phyloP scores from a whole-genome alignment of 2,329 filamentous ascomycete genomes.

The Phoma sp. region DNA sequence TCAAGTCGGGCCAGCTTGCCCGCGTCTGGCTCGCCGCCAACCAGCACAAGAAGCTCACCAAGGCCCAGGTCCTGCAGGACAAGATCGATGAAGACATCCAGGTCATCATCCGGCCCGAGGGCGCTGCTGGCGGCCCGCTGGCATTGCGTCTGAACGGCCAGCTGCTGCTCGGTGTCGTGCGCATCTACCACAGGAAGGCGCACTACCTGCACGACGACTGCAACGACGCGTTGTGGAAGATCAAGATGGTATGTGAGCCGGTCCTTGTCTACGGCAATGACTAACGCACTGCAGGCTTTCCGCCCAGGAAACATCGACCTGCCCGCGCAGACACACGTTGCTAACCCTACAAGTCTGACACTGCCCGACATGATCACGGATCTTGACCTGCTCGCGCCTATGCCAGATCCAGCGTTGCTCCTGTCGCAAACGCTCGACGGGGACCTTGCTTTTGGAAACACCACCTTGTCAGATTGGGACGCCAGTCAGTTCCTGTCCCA shows the following conservation, averaged over 20 bases:
- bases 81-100: conserved; percentile 95
- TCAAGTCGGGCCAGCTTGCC: conserved; percentile 95
- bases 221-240: conserved; percentile 96
- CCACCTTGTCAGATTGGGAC: conserved; percentile 60
- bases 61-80: conserved; percentile 92
- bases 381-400: conserved; percentile 78
- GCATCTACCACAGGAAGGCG: conserved; percentile 97
- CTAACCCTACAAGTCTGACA: conserved; percentile 84
- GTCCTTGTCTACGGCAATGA: neutral
- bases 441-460: conserved; percentile 46
- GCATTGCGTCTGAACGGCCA: conserved; percentile 93
- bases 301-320: conserved; percentile 96
- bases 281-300: conserved; percentile 69
- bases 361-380: conserved; percentile 93
- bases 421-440: conserved; percentile 71
- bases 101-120: conserved; percentile 82
- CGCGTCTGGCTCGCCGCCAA: conserved; percentile 98
- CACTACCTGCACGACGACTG: conserved; percentile 96
- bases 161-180: conserved; percentile 90
- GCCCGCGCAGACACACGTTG: conserved; percentile 75
- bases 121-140: conserved; percentile 78
- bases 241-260: conserved; percentile 79
- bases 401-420: conserved; percentile 86
- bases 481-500: conserved; percentile 82
- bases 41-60: conserved; percentile 96